Conservation (phyloP, 1,139 yeast species). For the Scheffersomyces parashehatae region DNA sequence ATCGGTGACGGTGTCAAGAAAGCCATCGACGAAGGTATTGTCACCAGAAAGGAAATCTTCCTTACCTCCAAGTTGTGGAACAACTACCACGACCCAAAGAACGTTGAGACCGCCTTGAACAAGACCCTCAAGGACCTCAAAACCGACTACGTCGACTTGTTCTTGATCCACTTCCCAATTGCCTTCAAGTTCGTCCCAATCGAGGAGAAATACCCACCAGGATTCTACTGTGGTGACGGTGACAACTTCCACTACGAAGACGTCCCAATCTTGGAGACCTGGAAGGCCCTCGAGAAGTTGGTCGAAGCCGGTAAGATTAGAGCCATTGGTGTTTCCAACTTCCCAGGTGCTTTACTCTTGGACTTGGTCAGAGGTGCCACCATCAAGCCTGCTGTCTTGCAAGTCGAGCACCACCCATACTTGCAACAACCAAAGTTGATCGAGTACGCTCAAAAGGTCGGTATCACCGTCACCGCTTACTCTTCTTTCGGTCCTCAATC, state of each 20-base stretch:
- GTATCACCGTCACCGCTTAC: constrained; percentile 77
- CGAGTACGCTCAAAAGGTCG: constrained; percentile 59
- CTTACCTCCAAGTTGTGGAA: constrained; percentile 85
- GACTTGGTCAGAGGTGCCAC: constrained; percentile 73
- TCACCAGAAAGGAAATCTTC: constrained; percentile 69
- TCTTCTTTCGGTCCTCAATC: constrained; percentile 85
- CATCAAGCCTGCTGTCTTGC: constrained; percentile 77
- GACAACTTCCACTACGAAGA: constrained; percentile 59
- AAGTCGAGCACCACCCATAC: constrained; percentile 93
- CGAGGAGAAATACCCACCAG: constrained; percentile 76
- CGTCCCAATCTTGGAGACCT: constrained; percentile 75
- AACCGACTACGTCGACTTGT: constrained; percentile 71
- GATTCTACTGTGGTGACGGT: constrained; percentile 65
- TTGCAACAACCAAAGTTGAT: constrained; percentile 73
- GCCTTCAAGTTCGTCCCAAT: constrained; percentile 72
- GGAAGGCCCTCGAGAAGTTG: constrained; percentile 73
- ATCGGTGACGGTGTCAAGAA: constrained; percentile 67
- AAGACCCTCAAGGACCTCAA: constrained; percentile 64
- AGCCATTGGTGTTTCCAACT: constrained; percentile 85
- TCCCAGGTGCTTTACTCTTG: constrained; percentile 64
- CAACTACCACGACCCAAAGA: constrained; percentile 65
- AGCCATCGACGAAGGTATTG: constrained; percentile 69
- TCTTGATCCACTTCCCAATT: constrained; percentile 80
- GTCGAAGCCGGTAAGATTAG: constrained; percentile 61
- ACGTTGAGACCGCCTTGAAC: constrained; percentile 58